These are phyloP conservation scores for Wickerhamomyces alni DNA, from an alignment of 805 yeast species.

Conservation along the genomic window DNA sequence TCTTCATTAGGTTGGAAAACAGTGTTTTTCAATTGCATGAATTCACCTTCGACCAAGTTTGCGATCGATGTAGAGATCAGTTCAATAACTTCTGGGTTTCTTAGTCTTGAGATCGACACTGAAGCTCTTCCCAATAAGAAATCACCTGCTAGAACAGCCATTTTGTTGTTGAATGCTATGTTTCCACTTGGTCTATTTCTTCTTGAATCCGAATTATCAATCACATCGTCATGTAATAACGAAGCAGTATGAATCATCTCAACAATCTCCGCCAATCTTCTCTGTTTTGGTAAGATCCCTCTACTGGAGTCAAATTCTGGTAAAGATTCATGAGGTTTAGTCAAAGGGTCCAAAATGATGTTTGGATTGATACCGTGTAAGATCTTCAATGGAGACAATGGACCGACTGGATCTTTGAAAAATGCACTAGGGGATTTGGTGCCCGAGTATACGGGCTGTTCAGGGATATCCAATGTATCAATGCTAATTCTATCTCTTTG, in stretches of 20 bases:
- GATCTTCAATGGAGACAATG: conserved; percentile 75
- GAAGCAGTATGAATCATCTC: conserved; percentile 99
- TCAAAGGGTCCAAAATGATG: conserved; percentile 74
- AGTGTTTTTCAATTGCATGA: conserved; percentile 96
- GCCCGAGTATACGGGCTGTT: conserved; percentile 56
- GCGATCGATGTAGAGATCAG: conserved; percentile 94
- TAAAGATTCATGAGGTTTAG: conserved; percentile 68
- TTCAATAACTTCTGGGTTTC: conserved; percentile 97
- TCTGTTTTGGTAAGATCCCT: conserved; percentile 90
- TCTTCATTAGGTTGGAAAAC: conserved; percentile 50
- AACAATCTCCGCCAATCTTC: conserved; percentile 93
- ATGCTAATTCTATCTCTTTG: conserved; percentile 60
- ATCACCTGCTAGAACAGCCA: conserved; percentile 97
- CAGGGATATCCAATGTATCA: conserved; percentile 60
- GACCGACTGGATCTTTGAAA: conserved; percentile 42
- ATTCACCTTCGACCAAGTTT: conserved; percentile 95
- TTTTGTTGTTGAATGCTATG: conserved; percentile 89
- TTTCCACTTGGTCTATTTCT: conserved; percentile 91
- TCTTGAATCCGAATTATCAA: conserved; percentile 82
- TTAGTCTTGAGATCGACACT: conserved; percentile 84
- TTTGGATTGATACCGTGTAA: conserved; percentile 89
- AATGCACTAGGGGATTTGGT: conserved; percentile 48
- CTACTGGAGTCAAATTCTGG: conserved; percentile 52
- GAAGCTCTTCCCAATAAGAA: conserved; percentile 94
- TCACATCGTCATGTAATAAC: conserved; percentile 92